Evolutionary conservation across 495 filamentous ascomycete genomes (phyloP).

Genomic region (Patellaria atrata): DNA sequence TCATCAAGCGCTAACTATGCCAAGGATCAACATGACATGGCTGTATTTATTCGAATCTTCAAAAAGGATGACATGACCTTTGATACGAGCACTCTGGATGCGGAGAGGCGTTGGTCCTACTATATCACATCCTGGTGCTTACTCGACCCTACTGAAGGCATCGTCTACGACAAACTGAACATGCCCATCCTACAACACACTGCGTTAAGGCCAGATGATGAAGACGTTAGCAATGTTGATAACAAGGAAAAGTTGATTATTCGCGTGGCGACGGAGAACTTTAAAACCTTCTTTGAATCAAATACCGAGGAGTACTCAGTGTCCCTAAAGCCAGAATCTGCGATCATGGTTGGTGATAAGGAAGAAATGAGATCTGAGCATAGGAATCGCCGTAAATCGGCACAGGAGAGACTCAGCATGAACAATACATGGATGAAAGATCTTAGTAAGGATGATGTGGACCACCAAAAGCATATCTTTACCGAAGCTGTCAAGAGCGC

Average conservation of each 20-base stretch:
- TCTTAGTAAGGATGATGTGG: conserved; percentile 54
- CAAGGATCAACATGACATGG: conserved; percentile 32
- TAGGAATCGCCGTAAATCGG: too few species aligned
- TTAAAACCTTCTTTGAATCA: not conserved
- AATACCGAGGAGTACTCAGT: not conserved
- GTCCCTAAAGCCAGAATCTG: too few species aligned
- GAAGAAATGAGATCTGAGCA: too few species aligned
- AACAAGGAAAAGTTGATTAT: conserved; percentile 14
- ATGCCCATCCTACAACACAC: conserved; percentile 62
- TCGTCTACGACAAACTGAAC: conserved; percentile 47
- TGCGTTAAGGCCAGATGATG: conserved; percentile 41
- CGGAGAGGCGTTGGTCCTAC: conserved; percentile 65
- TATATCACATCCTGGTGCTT: conserved; percentile 85
- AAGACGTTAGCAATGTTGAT: conserved; percentile 19
- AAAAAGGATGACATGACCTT: conserved; percentile 72
- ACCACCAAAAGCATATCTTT: conserved; percentile 50
- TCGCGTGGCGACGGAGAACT: not conserved
- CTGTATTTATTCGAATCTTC: conserved; percentile 53
- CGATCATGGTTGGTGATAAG: too few species aligned
- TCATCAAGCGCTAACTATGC: conserved; percentile 9
- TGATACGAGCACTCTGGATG: conserved; percentile 36
- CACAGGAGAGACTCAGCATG: conserved; percentile 57
- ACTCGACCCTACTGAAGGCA: conserved; percentile 77
- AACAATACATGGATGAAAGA: conserved; percentile 67
- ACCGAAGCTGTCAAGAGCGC: conserved; percentile 6